phyloP scores from a whole-genome alignment of 1,284 basidiomycete genomes.

The Rhodotorula sp. region DNA sequence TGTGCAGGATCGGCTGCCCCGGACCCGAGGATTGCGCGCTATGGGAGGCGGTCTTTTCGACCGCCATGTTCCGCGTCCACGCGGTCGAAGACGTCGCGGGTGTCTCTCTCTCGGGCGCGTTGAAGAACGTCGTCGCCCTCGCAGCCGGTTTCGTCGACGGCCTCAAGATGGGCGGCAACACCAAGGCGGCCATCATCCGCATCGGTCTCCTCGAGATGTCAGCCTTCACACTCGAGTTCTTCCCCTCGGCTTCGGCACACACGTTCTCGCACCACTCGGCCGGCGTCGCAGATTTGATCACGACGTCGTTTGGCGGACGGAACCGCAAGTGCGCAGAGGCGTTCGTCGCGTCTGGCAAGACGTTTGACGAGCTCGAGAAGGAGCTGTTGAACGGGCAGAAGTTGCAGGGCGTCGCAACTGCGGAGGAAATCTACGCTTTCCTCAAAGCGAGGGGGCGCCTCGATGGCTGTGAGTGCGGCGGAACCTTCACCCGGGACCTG shows the following conservation, averaged over 20 bases:
- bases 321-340: conserved; percentile 58
- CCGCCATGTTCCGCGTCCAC: conserved; percentile 55
- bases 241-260: conserved; percentile 55
- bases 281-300: conserved; percentile 61
- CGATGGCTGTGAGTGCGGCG: conserved; percentile 24
- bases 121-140: conserved; percentile 61
- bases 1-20: conserved; percentile 54
- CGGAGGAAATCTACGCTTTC: conserved; percentile 50
- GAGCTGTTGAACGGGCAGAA: conserved; percentile 60
- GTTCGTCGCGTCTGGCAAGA: conserved; percentile 56
- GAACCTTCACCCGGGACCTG: too few relatives aligned
- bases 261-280: conserved; percentile 58
- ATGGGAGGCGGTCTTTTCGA: conserved; percentile 53
- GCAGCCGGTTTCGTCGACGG: conserved; percentile 58
- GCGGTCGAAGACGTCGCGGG: conserved; percentile 49
- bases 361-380: conserved; percentile 57
- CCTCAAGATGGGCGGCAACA: conserved; percentile 58
- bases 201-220: conserved; percentile 57
- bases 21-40: conserved; percentile 51
- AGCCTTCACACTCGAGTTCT: conserved; percentile 57
- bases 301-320: conserved; percentile 59
- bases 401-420: conserved; percentile 53
- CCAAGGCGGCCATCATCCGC: conserved; percentile 61
- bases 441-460: conserved; percentile 51
- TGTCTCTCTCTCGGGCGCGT: conserved; percentile 59